A percentile compares a stretch with the other conserved stretches of the same genome.
Conservation (phyloP, 345 rosid species). For the Populus euphratica region DNA sequence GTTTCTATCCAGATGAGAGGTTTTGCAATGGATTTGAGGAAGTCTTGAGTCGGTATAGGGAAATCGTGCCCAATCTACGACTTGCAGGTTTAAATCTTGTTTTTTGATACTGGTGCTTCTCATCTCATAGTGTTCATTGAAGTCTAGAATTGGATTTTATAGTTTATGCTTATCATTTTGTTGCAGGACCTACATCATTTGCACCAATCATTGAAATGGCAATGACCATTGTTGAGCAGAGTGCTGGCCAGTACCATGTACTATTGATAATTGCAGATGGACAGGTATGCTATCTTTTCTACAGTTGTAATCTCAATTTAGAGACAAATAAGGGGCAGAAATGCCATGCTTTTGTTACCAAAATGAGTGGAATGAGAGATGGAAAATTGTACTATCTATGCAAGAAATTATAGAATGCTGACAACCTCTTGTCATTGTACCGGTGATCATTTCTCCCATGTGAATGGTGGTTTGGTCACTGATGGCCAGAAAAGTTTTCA, state of each 20-base stretch:
- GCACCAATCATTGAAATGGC: constrained; percentile 35
- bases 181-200: constrained; percentile 24
- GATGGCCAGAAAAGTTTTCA: background rate
- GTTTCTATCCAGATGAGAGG: constrained; percentile 28
- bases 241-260: constrained; percentile 34
- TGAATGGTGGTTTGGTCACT: background rate
- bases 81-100: constrained; percentile 28
- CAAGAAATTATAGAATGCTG: background rate
- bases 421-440: background rate
- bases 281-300: constrained; percentile 17
- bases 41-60: constrained; percentile 28
- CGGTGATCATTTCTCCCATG: background rate
- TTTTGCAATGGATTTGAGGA: constrained; percentile 34
- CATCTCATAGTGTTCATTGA: constrained; percentile 1
- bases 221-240: constrained; percentile 27
- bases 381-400: background rate
- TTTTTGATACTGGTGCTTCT: background rate
- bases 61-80: constrained; percentile 29
- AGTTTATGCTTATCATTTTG: constrained; percentile 1
- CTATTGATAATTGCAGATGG: constrained; percentile 32
- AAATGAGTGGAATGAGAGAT: background rate
- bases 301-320: background rate
- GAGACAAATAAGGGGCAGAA: background rate
- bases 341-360: background rate
- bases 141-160: constrained; percentile 3